Conservation (phyloP, 2,329 filamentous ascomycete species). For the Dryadomyces quercus-mongolicae region DNA sequence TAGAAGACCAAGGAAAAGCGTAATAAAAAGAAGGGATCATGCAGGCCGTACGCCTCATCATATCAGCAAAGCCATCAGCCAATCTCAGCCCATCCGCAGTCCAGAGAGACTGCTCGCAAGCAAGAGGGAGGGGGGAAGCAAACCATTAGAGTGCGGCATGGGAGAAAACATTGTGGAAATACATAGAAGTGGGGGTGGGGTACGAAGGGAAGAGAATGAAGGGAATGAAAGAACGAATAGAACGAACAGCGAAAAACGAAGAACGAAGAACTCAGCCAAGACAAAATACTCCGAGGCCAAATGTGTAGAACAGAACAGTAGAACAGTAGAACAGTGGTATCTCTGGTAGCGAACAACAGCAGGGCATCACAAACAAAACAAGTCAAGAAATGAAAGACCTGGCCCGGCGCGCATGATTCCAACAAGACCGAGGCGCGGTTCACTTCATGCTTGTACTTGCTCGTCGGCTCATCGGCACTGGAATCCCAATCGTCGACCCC, state of each 20-base stretch:
- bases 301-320: not conserved
- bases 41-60: slow-evolving; percentile 4
- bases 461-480: not conserved
- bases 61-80: not conserved
- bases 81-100: not conserved
- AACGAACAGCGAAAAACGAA: not conserved
- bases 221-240: not conserved
- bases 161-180: not conserved
- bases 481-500: slow-evolving; percentile 5
- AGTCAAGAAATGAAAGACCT: not conserved
- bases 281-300: not conserved
- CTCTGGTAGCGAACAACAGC: not conserved
- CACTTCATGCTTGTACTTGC: slow-evolving; percentile 19
- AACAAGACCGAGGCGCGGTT: not conserved
- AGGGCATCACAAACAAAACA: not conserved
- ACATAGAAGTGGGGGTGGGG: not conserved
- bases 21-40: slow-evolving; percentile 3
- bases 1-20: not conserved
- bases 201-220: not conserved
- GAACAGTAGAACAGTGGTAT: slow-evolving; percentile 4
- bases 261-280: not conserved
- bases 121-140: not conserved
- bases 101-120: not conserved
- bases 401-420: not conserved
- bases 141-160: not conserved